Percentiles rank a stretch among this genome's conserved stretches.
Evolutionary conservation across 2,329 filamentous ascomycete species (phyloP).

Genomic region (Lasiodiplodia hormozganensis): DNA sequence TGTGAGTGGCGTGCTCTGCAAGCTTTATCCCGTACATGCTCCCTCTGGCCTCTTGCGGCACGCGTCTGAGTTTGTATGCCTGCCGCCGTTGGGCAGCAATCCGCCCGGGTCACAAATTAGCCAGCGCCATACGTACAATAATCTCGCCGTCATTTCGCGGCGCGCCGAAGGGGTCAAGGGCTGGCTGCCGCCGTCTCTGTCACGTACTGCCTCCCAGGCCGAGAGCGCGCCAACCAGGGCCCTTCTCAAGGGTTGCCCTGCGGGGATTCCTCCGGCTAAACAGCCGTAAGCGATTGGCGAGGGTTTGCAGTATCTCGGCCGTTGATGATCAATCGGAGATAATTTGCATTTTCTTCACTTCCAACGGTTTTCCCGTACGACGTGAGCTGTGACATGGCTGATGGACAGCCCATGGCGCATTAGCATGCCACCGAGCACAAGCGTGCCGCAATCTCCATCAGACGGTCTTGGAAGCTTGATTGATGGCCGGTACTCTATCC

Average conservation of each 20-base stretch:
- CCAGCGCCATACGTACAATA: slow-evolving; percentile 23
- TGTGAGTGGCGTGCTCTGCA: slow-evolving; percentile 26
- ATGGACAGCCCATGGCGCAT: slow-evolving; percentile 17
- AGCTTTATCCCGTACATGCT: slow-evolving; percentile 26
- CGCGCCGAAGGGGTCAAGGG: slow-evolving; percentile 4
- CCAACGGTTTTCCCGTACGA: slow-evolving; percentile 30
- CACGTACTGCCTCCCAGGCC: neutral
- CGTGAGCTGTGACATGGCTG: slow-evolving; percentile 14
- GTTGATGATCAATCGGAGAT: slow-evolving; percentile 43
- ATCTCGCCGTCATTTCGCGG: slow-evolving; percentile 25
- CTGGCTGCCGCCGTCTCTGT: slow-evolving; percentile 7
- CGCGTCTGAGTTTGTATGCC: slow-evolving; percentile 27
- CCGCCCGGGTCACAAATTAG: slow-evolving; percentile 22
- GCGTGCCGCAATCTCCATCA: slow-evolving; percentile 22
- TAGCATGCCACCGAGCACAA: slow-evolving; percentile 22
- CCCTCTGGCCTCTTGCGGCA: slow-evolving; percentile 27
- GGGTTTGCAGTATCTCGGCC: slow-evolving; percentile 44
- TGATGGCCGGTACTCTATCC: slow-evolving; percentile 25
- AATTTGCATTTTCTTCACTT: slow-evolving; percentile 38
- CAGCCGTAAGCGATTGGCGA: slow-evolving; percentile 39
- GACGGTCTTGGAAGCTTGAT: slow-evolving; percentile 25
- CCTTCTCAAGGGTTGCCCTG: slow-evolving; percentile 18
- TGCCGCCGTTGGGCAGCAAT: slow-evolving; percentile 26
- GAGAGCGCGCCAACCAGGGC: slow-evolving; percentile 11
- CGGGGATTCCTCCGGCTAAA: slow-evolving; percentile 28